Evolutionary conservation across 768 basidiomycete genomes (phyloP).

Genomic region (Boletellus ananiceps): DNA sequence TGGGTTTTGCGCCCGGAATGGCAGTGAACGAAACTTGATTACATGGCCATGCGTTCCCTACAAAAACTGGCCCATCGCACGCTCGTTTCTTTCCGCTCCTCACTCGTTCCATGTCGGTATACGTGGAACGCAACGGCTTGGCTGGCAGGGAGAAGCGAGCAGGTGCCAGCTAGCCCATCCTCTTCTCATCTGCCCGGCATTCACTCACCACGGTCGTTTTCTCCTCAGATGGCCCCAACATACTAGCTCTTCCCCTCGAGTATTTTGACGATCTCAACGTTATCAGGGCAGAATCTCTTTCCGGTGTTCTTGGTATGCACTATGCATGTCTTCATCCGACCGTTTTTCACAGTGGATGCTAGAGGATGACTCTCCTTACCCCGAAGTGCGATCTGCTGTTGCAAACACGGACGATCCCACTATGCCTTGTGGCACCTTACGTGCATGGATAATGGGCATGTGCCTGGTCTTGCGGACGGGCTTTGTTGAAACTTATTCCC

Average conservation of each 20-base stretch:
- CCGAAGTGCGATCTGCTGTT: conserved; percentile 76
- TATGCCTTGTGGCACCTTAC: conserved; percentile 59
- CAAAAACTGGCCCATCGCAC: conserved; percentile 11
- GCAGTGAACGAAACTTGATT: background rate
- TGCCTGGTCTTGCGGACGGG: background rate
- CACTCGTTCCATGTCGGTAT: conserved; percentile 16
- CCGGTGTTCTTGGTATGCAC: conserved; percentile 24
- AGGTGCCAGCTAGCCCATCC: conserved; percentile 2
- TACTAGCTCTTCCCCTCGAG: conserved; percentile 5
- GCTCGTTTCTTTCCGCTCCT: background rate
- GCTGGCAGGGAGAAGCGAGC: conserved; percentile 23
- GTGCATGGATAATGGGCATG: conserved; percentile 55
- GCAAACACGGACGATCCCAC: conserved; percentile 65
- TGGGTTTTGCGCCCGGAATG: no score
- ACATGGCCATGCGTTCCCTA: background rate
- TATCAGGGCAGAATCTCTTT: conserved; percentile 24
- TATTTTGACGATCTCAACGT: conserved; percentile 39
- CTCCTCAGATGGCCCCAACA: conserved; percentile 3
- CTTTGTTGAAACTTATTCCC: background rate
- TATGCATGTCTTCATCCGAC: background rate
- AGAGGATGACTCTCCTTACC: conserved; percentile 81
- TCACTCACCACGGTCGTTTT: background rate
- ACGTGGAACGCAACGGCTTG: conserved; percentile 19
- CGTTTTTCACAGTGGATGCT: conserved; percentile 14
- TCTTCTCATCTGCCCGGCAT: background rate